These are phyloP conservation scores for Euclidium syriacum DNA, from an alignment of 345 rosid species.

Conservation along the genomic window DNA sequence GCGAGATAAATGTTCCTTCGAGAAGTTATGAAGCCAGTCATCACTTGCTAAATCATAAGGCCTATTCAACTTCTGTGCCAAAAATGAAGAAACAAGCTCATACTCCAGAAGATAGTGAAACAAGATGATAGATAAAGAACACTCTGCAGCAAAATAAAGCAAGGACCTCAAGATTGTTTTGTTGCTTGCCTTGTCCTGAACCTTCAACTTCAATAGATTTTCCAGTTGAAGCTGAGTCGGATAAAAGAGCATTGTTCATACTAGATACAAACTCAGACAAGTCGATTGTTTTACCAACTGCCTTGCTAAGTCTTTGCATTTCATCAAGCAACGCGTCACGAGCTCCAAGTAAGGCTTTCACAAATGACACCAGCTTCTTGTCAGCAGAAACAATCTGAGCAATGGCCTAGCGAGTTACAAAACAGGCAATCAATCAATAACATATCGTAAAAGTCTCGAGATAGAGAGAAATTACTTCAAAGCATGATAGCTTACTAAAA, in stretches of 20 bases:
- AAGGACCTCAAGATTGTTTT: slow-evolving; percentile 73
- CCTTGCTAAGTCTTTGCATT: slow-evolving; percentile 62
- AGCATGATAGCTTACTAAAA: background rate
- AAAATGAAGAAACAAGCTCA: slow-evolving; percentile 16
- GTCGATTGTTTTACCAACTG: slow-evolving; percentile 48
- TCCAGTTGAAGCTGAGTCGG: slow-evolving; percentile 36
- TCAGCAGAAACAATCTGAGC: slow-evolving; percentile 40
- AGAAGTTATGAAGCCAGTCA: slow-evolving; percentile 36
- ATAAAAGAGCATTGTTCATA: slow-evolving; percentile 42
- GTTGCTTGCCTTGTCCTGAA: slow-evolving; percentile 59
- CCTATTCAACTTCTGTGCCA: slow-evolving; percentile 47
- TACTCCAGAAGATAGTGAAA: slow-evolving; percentile 8
- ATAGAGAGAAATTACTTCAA: background rate
- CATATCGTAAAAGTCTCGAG: background rate
- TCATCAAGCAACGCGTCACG: slow-evolving; percentile 67
- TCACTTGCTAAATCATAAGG: slow-evolving; percentile 36
- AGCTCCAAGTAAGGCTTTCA: slow-evolving; percentile 68
- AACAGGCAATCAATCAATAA: slow-evolving; percentile 17
- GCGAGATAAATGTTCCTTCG: slow-evolving; percentile 49
- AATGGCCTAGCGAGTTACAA: slow-evolving; percentile 42
- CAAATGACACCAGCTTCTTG: slow-evolving; percentile 45
- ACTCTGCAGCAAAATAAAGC: slow-evolving; percentile 31
- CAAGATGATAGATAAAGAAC: slow-evolving; percentile 6
- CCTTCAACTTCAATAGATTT: slow-evolving; percentile 41
- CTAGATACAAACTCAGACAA: slow-evolving; percentile 50